Base-by-base conservation (phyloP, 2,329 filamentous ascomycete genomes). In the Rutstroemia sp. region DNA sequence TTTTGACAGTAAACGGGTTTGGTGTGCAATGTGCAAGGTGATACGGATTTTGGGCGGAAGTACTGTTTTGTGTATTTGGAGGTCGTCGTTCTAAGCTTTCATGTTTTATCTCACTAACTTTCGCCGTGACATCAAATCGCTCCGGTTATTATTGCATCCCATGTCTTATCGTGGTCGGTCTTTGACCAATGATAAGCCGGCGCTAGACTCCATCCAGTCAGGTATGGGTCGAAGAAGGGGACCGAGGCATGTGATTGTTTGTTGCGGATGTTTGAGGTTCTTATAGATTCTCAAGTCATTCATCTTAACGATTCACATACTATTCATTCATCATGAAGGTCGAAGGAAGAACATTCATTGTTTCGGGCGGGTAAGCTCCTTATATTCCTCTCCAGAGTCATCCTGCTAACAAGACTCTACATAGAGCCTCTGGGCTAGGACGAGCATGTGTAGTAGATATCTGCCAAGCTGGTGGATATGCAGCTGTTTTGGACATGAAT, bases 341-440 rank as follows among this genome's bases (percentile, higher is more conserved):
- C 63, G 74, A 82, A 69, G 80, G 82, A 56, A 79, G 86, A 59
- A 90, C 87, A 17, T 91, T 90, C 66, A 77, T 90, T 58, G 78
- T 91, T 54, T 88, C 85, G 3, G 87, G 87, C 71, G 84, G 81
- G 82, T 83, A 71, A 64, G 77, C 27, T 30, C 10, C 10, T 4
- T 3, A 30, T 30, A 30, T 30, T 10, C 9, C 5, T 30, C 27
- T 30, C 27, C 10, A 10, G 27, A 30, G 27, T 30, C n/a, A 19
- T 12, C 42, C 12, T 10, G 42, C 19, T 55, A 44, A 55, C 23
- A 36, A 30, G 7, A 25, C 10, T 8, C 8, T 30, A 40, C 54
- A 40, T 64, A 85, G 83, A 48, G 82, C 83, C 44, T 86, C 82
- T 1, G 83, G 83, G 54, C 73, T 86, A 8, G 83, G 83, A 54